Evolutionary conservation across 768 basidiomycete genomes (phyloP), one percentile per base, ranked within the genome.

Genomic region (Trametes elegans): DNA sequence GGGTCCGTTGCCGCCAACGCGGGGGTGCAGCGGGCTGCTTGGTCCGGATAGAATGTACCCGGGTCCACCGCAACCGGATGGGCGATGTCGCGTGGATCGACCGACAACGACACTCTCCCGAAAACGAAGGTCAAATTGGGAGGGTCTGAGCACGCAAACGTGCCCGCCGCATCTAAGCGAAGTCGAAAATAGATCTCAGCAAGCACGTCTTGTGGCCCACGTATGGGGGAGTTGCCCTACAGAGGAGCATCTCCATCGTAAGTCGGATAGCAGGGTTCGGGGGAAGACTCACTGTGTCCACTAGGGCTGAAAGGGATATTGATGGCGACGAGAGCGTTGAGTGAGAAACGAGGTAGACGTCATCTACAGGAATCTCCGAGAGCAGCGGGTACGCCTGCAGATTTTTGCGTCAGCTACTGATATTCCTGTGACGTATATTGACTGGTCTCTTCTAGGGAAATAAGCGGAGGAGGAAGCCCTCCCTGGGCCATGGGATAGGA

Each of bases 161-260:
- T 51, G 40, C 58, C 72, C 14, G 55, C 38, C 29, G 64, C 61
- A 18, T 53, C 51, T 6, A 53, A 34, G 9, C 78, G 79, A 0
- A 85, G 67, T n/a, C 57, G 65, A 6, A 60, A 48, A 24, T 59
- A 58, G 48, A 90, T 84, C n/a, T 68, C 58, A 0, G 70, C 55
- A 11, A 91, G 71, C 8, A 89, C 76, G 57, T 91, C 89, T 5
- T 76, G 66, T 0, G 88, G 89, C 8, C 88, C 89, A 21, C 89
- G 86, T 49, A 92, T 75, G 38, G 88, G 77, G 8, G 88, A 89
- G 70, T 84, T 90, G 0, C 90, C 89, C 87, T 89, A 53, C 32
- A 26, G 29, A 23, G 16, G 18, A 18, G 31, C 32, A 26, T 34
- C 3, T 35, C n/a, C 3, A 14, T 16, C n/a, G 16, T 26, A 42